phyloP scores from a whole-genome alignment of 768 basidiomycete species.

The Pholiota microspora region DNA sequence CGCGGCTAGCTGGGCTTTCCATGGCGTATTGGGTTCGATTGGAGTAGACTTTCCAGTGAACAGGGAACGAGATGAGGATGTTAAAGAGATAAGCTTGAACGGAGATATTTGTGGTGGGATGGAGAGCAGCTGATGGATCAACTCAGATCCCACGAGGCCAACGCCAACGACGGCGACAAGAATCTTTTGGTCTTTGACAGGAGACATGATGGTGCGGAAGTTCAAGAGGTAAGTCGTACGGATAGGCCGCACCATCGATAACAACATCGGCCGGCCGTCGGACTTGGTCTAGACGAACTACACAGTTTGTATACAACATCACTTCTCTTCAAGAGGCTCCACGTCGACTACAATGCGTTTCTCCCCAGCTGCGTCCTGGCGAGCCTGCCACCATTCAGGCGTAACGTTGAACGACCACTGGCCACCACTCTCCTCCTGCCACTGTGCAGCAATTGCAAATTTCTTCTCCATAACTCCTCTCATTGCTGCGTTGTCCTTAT shows the following conservation, averaged over 20 bases:
- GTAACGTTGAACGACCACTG: slow-evolving; percentile 15
- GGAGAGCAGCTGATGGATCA: slow-evolving; percentile 77
- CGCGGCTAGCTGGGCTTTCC: slow-evolving; percentile 37
- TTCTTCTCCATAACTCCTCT: slow-evolving; percentile 16
- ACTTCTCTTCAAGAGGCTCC: slow-evolving; percentile 1
- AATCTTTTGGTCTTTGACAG: slow-evolving; percentile 23
- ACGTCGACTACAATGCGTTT: slow-evolving; percentile 10
- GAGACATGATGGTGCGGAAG: slow-evolving; percentile 21
- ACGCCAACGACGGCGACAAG: slow-evolving; percentile 85
- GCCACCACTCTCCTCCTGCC: slow-evolving; percentile 15
- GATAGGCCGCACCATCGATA: slow-evolving; percentile 4
- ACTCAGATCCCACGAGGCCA: slow-evolving; percentile 89
- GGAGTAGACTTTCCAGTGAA: slow-evolving; percentile 48
- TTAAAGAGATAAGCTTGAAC: slow-evolving; percentile 66
- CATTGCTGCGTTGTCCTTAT: slow-evolving; percentile 19
- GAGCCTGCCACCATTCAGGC: slow-evolving; percentile 16
- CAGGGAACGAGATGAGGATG: slow-evolving; percentile 62
- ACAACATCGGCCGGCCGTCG: neutral
- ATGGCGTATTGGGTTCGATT: slow-evolving; percentile 30
- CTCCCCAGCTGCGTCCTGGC: slow-evolving; percentile 12
- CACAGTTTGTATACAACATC: neutral
- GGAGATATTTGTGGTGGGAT: slow-evolving; percentile 52
- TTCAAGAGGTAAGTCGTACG: neutral
- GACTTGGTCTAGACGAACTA: neutral
- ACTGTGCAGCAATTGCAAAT: slow-evolving; percentile 9